Percentiles rank a stretch among this genome's conserved stretches.
Conservation (phyloP, 2,329 filamentous ascomycete species). For the Zymoseptoria ardabiliae region DNA sequence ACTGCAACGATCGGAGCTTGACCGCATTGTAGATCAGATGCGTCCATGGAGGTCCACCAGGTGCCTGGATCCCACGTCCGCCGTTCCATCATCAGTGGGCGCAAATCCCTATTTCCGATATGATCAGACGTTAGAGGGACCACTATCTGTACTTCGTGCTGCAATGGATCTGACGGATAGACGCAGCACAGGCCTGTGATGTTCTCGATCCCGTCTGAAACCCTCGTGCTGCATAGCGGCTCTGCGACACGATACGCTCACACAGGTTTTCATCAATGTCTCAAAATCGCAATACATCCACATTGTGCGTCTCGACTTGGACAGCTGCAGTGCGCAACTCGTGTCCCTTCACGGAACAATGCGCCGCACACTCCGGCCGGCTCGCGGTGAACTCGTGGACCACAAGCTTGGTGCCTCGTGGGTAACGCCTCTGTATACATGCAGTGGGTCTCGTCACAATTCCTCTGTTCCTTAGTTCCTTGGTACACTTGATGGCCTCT, state of each 20-base stretch:
- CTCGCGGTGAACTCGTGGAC: background rate
- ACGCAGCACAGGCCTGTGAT: background rate
- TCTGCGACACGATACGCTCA: background rate
- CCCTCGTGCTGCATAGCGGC: background rate
- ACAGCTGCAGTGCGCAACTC: background rate
- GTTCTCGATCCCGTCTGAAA: background rate
- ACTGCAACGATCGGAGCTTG: background rate
- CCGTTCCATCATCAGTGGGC: background rate
- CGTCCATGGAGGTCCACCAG: background rate
- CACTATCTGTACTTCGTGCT: background rate
- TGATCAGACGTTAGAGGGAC: too few species aligned
- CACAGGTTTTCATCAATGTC: background rate
- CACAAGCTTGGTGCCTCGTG: background rate
- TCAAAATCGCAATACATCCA: background rate
- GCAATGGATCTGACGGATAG: background rate
- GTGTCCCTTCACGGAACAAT: background rate
- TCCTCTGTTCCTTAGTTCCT: background rate
- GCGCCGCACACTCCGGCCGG: background rate
- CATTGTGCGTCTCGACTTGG: background rate
- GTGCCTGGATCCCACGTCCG: background rate
- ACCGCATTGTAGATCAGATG: background rate
- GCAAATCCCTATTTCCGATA: background rate
- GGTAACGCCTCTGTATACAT: background rate
- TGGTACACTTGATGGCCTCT: background rate
- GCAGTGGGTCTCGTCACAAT: background rate